Conservation (phyloP, 352 stramenopile species). For the Phytophthora constricta region DNA sequence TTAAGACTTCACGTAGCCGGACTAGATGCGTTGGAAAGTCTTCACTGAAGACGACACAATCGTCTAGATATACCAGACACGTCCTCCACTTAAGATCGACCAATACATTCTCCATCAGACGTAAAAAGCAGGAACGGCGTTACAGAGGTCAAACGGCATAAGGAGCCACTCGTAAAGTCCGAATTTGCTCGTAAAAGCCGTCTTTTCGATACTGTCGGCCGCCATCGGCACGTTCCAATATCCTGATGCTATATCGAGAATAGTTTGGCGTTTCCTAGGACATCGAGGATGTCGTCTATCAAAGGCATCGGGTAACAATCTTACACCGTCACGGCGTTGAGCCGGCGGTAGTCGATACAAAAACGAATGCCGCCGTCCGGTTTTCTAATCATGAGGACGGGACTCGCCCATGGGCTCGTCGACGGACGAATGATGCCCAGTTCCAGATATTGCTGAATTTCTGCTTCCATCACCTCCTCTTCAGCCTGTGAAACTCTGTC, state of each 20-base stretch:
- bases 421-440: background rate
- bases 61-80: constrained; percentile 3
- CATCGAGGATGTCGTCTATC: constrained; percentile 21
- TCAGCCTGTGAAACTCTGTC: constrained; percentile 14
- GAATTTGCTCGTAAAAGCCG: constrained; percentile 3
- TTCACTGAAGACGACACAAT: constrained; percentile 7
- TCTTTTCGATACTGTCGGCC: constrained; percentile 1
- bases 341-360: constrained; percentile 17
- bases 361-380: constrained; percentile 17
- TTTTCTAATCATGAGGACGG: constrained; percentile 17
- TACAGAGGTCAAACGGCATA: constrained; percentile 1
- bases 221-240: constrained; percentile 8
- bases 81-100: constrained; percentile 5
- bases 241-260: constrained; percentile 16
- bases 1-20: background rate
- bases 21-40: constrained; percentile 2
- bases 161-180: constrained; percentile 4
- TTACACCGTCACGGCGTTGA: constrained; percentile 16
- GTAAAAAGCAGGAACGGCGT: constrained; percentile 3
- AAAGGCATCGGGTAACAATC: constrained; percentile 20
- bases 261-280: background rate
- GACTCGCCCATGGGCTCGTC: constrained; percentile 13
- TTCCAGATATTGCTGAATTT: constrained; percentile 17
- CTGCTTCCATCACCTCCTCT: constrained; percentile 10
- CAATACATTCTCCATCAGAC: constrained; percentile 3